phyloP scores from a whole-genome alignment of 2,329 filamentous ascomycete genomes.

The Pseudopithomyces chartarum region DNA sequence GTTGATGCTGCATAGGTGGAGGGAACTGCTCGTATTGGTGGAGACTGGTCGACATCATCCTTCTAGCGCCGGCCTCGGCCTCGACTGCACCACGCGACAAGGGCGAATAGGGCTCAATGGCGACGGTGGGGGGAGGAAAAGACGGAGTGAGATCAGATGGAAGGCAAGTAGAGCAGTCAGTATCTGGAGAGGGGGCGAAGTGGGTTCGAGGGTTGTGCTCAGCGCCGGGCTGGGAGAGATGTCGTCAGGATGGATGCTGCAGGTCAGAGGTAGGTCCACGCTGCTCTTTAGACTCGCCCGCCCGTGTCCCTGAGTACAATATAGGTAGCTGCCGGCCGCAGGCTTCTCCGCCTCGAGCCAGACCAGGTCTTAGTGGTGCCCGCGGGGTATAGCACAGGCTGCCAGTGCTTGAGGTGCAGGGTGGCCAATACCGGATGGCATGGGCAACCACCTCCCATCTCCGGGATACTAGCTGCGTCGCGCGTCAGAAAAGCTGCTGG shows the following conservation, averaged over 20 bases:
- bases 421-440: constrained; percentile 41
- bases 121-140: constrained; percentile 10
- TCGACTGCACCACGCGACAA: constrained; percentile 30
- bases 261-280: constrained; percentile 34
- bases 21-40: constrained; percentile 51
- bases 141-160: not conserved
- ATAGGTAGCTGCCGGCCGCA: constrained; percentile 39
- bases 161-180: not conserved
- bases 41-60: constrained; percentile 46
- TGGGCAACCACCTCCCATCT: constrained; percentile 36
- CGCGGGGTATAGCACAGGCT: constrained; percentile 42
- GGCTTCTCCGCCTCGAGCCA: constrained; percentile 31
- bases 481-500: constrained; percentile 40
- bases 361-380: constrained; percentile 35
- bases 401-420: constrained; percentile 38
- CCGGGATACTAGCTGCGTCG: constrained; percentile 38
- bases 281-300: constrained; percentile 32
- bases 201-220: constrained; percentile 18
- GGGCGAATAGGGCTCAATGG: constrained; percentile 23
- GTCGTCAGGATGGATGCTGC: constrained; percentile 37
- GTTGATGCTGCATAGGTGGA: constrained; percentile 60
- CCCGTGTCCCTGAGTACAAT: constrained; percentile 44
- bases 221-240: constrained; percentile 35
- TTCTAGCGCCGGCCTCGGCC: constrained; percentile 39
- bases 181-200: constrained; percentile 5